A percentile compares a stretch with the other conserved stretches of the same genome.
Conservation (phyloP, 1,139 yeast genomes). For the Zygotorulaspora mrakii region DNA sequence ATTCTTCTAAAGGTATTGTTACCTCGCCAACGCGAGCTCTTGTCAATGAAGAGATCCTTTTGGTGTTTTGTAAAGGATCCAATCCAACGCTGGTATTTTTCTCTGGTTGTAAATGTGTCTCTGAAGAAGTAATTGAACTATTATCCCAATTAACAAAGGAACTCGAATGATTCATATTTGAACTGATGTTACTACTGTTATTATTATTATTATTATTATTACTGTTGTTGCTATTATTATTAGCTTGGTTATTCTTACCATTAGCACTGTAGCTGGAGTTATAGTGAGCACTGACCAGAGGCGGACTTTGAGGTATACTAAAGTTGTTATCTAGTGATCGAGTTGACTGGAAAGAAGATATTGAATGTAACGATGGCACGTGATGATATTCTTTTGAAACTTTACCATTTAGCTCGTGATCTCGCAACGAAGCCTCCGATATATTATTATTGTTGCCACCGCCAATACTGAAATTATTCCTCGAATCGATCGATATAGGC, state of each 20-base stretch:
- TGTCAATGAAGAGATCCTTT: constrained; percentile 30
- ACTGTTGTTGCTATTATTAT: constrained; percentile 5
- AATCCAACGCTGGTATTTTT: constrained; percentile 29
- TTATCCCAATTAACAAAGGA: constrained; percentile 30
- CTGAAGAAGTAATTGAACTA: constrained; percentile 31
- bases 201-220: constrained; percentile 2
- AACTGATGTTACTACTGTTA: constrained; percentile 6
- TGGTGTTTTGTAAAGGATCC: constrained; percentile 32
- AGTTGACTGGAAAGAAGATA: constrained; percentile 33
- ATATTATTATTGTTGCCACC: constrained; percentile 2
- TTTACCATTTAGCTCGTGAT: constrained; percentile 22
- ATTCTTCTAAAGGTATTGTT: constrained; percentile 44
- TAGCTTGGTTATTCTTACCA: constrained; percentile 3
- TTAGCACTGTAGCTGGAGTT: constrained; percentile 10
- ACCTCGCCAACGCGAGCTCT: constrained; percentile 44
- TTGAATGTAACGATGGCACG: constrained; percentile 30
- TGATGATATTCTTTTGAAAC: constrained; percentile 33
- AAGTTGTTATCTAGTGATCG: constrained; percentile 33
- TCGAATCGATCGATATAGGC: constrained; percentile 16
- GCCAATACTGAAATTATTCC: background rate
- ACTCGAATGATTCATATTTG: constrained; percentile 1
- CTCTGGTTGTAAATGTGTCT: constrained; percentile 13
- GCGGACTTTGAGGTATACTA: constrained; percentile 30
- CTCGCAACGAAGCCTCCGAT: constrained; percentile 9
- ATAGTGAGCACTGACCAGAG: constrained; percentile 17